Base-by-base conservation (phyloP, 306 rosid genomes). In the Chamaecrista fasciculata region DNA sequence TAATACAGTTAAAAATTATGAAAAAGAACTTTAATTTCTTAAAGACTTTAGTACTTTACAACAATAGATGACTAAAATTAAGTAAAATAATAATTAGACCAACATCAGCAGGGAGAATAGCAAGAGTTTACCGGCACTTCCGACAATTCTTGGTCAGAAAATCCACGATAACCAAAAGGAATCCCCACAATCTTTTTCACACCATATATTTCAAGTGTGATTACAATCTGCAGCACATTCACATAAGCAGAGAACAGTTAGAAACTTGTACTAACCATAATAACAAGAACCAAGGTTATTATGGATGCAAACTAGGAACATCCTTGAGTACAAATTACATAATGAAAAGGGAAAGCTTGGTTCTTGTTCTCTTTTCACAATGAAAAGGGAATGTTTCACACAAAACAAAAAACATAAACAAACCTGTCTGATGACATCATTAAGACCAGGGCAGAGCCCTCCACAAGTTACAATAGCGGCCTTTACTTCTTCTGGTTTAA, bases 361-460 rank as follows among this genome's bases (percentile, higher is more conserved):
- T 10, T 46, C n/a, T n/a, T n/a, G n/a, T 75, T 40, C 18, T 44
- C 23, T 61, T 52, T 57, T 46, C 56, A 60, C n/a, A 43, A 37
- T 15, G 53, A 51, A 60, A 61, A 29, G 18, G n/a, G 2, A 44
- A 55, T 67, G 50, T 23, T 24, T 68, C 62, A 2, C 33, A 36
- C 29, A 70, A 73, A 48, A 33, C 29, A 78, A 44, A 21, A 15
- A 82, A 55, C 20, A 61, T 21, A 74, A 67, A 69, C 83, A 76
- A 58, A 95, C 99, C 90, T 95, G 99, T 86, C 99, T 84, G 70
- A 95, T 95, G 66, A 95, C 99, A 64, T 95, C 99, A 73, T 95
- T 95, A 46, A 95, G 97, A 79, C 99, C 99, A 76, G 99, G 99
- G 76, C 99, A 95, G 61, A 95, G 99, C 55, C 99, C 99, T 57